These are phyloP conservation scores for Agaricus sinodeliciosus DNA, from an alignment of 768 basidiomycete genomes.

Conservation along the genomic window DNA sequence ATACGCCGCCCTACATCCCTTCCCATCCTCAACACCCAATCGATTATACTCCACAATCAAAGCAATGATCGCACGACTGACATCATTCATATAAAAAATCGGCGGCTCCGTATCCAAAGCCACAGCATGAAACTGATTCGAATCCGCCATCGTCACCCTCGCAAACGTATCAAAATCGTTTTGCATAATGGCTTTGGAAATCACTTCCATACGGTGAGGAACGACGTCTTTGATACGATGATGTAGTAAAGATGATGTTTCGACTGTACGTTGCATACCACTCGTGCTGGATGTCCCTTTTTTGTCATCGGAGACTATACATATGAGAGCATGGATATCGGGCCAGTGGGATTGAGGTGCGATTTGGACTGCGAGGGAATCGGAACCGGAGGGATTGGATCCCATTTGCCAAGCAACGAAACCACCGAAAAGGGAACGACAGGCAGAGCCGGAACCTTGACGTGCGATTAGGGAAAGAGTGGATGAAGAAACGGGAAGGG, in stretches of 20 bases:
- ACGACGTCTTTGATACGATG: slow-evolving; percentile 87
- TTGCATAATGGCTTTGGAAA: slow-evolving; percentile 69
- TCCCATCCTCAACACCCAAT: slow-evolving; percentile 46
- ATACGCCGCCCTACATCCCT: slow-evolving; percentile 81
- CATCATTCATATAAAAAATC: slow-evolving; percentile 99
- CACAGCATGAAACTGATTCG: slow-evolving; percentile 98
- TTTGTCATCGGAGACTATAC: slow-evolving; percentile 93
- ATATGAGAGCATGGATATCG: slow-evolving; percentile 93
- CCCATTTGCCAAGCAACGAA: slow-evolving; percentile 96
- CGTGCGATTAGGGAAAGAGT: slow-evolving; percentile 90
- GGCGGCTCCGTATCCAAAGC: slow-evolving; percentile 95
- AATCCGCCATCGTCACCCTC: slow-evolving; percentile 91
- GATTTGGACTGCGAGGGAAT: slow-evolving; percentile 85
- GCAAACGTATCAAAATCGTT: slow-evolving; percentile 90
- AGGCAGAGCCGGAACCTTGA: slow-evolving; percentile 96
- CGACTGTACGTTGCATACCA: slow-evolving; percentile 97
- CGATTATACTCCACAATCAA: slow-evolving; percentile 93
- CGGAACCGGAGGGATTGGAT: slow-evolving; percentile 55
- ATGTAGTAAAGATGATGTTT: slow-evolving; percentile 82
- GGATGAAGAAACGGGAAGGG: slow-evolving; percentile 71
- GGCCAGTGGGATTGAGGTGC: slow-evolving; percentile 89
- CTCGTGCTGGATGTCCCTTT: slow-evolving; percentile 93
- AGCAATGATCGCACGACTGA: slow-evolving; percentile 86
- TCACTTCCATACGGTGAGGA: slow-evolving; percentile 77
- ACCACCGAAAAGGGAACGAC: slow-evolving; percentile 94